Percentiles rank a stretch among this genome's conserved stretches.
Evolutionary conservation across 2,329 filamentous ascomycete species (phyloP).

Genomic region (Verticillium klebahnii): DNA sequence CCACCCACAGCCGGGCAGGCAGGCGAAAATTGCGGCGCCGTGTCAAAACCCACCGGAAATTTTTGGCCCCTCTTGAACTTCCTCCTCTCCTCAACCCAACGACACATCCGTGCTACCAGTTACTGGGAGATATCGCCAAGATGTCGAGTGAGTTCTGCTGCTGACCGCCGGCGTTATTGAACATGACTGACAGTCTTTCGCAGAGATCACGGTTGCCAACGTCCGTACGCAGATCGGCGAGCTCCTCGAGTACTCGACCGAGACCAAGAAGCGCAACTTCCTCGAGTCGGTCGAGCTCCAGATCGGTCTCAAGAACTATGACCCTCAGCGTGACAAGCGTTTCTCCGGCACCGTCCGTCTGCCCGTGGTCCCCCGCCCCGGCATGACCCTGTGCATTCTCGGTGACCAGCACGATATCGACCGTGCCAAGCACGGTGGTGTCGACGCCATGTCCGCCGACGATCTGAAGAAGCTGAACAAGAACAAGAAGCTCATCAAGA

Average conservation of each 20-base stretch:
- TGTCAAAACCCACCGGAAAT: conserved; percentile 7
- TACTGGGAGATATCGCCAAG: conserved; percentile 16
- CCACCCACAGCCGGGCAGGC: background rate
- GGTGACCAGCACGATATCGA: conserved; percentile 94
- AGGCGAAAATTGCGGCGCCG: background rate
- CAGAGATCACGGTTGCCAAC: conserved; percentile 79
- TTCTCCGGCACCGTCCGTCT: conserved; percentile 99
- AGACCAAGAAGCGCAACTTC: conserved; percentile 94
- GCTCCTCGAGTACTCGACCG: conserved; percentile 87
- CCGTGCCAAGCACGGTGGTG: conserved; percentile 97
- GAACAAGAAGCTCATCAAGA: conserved; percentile 99
- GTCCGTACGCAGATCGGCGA: conserved; percentile 92
- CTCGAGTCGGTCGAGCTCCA: conserved; percentile 85
- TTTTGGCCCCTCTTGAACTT: background rate
- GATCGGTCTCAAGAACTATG: conserved; percentile 98
- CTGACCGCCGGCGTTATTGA: background rate
- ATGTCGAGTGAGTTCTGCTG: conserved; percentile 9
- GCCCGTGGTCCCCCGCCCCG: conserved; percentile 83
- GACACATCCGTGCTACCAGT: conserved; percentile 16
- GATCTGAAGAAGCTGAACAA: conserved; percentile 99
- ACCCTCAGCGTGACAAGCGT: conserved; percentile 99
- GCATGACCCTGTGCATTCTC: conserved; percentile 79
- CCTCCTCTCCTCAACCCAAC: conserved; percentile 5
- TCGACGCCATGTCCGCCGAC: conserved; percentile 97
- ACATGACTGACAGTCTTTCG: background rate